These are phyloP conservation scores for Acanthamoeba polyphaga DNA, from an alignment of 208 protist genomes.

Conservation along the genomic window DNA sequence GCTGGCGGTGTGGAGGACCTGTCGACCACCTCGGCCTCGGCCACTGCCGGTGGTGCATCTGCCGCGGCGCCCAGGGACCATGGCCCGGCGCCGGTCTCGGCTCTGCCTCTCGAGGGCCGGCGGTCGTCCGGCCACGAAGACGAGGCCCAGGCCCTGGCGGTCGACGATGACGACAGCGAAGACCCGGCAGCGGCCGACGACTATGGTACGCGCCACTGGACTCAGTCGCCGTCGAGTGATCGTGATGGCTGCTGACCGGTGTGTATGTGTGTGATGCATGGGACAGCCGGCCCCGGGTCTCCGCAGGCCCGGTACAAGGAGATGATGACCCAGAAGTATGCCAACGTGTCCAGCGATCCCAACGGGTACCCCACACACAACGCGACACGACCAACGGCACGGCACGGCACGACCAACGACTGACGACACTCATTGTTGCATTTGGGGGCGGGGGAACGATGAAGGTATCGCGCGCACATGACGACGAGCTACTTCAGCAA, in stretches of 20 bases:
- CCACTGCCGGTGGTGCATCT: no score
- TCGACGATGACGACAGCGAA: not conserved
- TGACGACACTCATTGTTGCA: not conserved
- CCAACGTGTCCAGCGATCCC: slow-evolving; percentile 22
- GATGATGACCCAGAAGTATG: slow-evolving; percentile 36
- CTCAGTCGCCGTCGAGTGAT: no score
- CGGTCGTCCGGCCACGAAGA: no score
- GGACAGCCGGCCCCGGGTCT: not conserved
- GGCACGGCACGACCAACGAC: no score
- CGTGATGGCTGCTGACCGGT: no score
- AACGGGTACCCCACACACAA: not conserved
- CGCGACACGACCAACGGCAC: no score
- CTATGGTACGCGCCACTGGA: no score
- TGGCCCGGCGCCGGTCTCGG: not conserved
- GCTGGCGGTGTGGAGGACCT: no score
- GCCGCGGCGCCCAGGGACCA: no score
- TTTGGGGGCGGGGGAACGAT: not conserved
- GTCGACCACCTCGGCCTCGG: not conserved
- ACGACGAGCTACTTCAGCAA: slow-evolving; percentile 36
- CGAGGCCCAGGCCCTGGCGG: not conserved
- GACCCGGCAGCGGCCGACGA: no score
- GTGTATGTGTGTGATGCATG: no score
- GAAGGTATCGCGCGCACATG: slow-evolving; percentile 3
- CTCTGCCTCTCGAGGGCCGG: not conserved
- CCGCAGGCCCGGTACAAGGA: slow-evolving; percentile 41